Conservation (phyloP, 2,329 filamentous ascomycete species). For the Trichoderma sp. region DNA sequence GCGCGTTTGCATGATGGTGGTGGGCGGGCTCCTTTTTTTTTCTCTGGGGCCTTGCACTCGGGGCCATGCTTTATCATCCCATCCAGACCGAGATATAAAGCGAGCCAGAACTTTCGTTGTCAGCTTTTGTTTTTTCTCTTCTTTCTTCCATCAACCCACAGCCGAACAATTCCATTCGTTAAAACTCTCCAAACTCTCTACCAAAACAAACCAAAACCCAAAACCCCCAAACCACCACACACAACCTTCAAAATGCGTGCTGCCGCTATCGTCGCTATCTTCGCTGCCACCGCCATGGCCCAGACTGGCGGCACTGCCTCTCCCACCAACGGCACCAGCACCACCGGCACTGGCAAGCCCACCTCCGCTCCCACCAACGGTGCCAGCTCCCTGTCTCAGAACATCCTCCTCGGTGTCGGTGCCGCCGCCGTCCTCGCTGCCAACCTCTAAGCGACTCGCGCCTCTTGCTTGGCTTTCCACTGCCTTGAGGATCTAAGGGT, state of each 20-base stretch:
- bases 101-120: slow-evolving; percentile 4
- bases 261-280: slow-evolving; percentile 23
- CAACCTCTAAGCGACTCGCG: slow-evolving; percentile 17
- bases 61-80: slow-evolving; percentile 10
- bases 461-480: neutral
- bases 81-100: slow-evolving; percentile 21
- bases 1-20: slow-evolving; percentile 12
- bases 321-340: slow-evolving; percentile 17
- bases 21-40: slow-evolving; percentile 20
- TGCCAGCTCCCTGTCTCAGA: slow-evolving; percentile 20
- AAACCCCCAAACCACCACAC: neutral
- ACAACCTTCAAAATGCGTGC: slow-evolving; percentile 27
- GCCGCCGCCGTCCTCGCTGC: slow-evolving; percentile 22
- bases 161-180: slow-evolving; percentile 20
- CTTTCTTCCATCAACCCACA: slow-evolving; percentile 9
- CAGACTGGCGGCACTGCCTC: slow-evolving; percentile 11
- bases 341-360: slow-evolving; percentile 7
- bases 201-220: neutral
- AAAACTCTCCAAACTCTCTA: neutral
- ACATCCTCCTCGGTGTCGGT: slow-evolving; percentile 20
- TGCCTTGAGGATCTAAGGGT: neutral
- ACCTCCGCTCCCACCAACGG: slow-evolving; percentile 9
- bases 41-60: neutral
- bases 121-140: neutral
- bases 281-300: slow-evolving; percentile 25